Evolutionary conservation across 495 filamentous ascomycete species (phyloP).

Genomic region (Penicillium paradoxum): DNA sequence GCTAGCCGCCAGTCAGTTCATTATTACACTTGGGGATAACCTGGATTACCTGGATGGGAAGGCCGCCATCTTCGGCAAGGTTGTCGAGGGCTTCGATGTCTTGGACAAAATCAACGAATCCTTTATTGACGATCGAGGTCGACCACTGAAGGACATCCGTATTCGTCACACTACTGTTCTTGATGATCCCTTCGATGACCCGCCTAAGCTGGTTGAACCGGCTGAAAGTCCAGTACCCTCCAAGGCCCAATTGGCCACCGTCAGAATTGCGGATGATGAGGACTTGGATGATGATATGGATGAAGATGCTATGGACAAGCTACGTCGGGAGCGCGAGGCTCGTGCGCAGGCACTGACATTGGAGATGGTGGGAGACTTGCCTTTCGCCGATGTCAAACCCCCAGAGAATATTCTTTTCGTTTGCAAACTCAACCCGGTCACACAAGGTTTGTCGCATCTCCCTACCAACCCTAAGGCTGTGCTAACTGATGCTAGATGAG

Average conservation of each 20-base stretch:
- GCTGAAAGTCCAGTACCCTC: constrained; percentile 76
- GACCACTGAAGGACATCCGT: constrained; percentile 85
- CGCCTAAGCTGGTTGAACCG: constrained; percentile 66
- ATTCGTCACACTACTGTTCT: constrained; percentile 86
- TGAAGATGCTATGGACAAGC: constrained; percentile 71
- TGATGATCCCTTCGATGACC: constrained; percentile 85
- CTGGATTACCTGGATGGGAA: constrained; percentile 87
- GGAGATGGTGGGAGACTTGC: constrained; percentile 96
- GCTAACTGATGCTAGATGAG: constrained; percentile 55
- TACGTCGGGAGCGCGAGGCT: constrained; percentile 83
- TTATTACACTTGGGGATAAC: constrained; percentile 81
- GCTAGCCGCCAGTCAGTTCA: constrained; percentile 81
- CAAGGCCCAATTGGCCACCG: constrained; percentile 81
- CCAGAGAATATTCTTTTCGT: constrained; percentile 97
- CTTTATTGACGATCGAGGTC: constrained; percentile 77
- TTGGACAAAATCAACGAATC: constrained; percentile 89
- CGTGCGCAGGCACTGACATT: constrained; percentile 90
- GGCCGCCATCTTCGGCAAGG: constrained; percentile 88
- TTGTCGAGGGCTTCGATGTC: constrained; percentile 88
- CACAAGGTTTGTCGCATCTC: constrained; percentile 52
- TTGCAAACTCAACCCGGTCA: constrained; percentile 97
- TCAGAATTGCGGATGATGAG: constrained; percentile 87
- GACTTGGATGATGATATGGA: constrained; percentile 70
- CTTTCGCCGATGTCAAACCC: constrained; percentile 96
- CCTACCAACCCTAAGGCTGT: not conserved